phyloP scores from a whole-genome alignment of 768 basidiomycete genomes.

The Fomitopsis pulvina region DNA sequence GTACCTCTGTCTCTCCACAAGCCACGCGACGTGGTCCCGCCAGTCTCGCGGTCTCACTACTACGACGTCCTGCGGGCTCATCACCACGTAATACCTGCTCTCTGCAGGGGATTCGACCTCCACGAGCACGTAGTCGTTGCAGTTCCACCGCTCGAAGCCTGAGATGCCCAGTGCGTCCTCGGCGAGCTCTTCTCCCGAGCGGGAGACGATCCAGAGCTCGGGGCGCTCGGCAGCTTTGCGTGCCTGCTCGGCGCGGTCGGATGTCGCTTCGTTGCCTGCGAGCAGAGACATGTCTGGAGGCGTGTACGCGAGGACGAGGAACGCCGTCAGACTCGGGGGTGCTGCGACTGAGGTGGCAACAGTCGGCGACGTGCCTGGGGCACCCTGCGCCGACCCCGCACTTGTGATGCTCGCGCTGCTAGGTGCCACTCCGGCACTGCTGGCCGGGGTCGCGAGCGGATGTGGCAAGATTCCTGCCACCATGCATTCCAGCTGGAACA shows the following conservation, averaged over 20 bases:
- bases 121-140: slow-evolving; percentile 84
- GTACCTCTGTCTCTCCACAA: slow-evolving; percentile 79
- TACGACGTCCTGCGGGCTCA: slow-evolving; percentile 83
- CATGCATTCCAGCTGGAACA: slow-evolving; percentile 94
- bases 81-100: slow-evolving; percentile 64
- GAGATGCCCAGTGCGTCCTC: slow-evolving; percentile 77
- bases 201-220: slow-evolving; percentile 87
- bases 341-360: slow-evolving; percentile 20
- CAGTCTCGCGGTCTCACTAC: slow-evolving; percentile 83
- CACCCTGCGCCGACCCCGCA: neutral
- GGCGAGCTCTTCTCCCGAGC: slow-evolving; percentile 80
- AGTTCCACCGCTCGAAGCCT: slow-evolving; percentile 78
- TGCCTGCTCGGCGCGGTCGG: slow-evolving; percentile 67
- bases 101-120: slow-evolving; percentile 29
- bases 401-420: neutral
- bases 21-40: slow-evolving; percentile 87
- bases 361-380: slow-evolving; percentile 2
- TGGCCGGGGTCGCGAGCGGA: slow-evolving; percentile 27
- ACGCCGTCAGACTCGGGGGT: slow-evolving; percentile 48
- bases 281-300: slow-evolving; percentile 66
- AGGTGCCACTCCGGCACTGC: neutral
- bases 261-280: slow-evolving; percentile 51
- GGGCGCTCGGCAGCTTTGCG: slow-evolving; percentile 87
- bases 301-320: slow-evolving; percentile 84
- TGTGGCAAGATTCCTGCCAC: slow-evolving; percentile 86